Base-by-base conservation (phyloP, 2,329 filamentous ascomycete genomes). In the Helminthosporium solani region DNA sequence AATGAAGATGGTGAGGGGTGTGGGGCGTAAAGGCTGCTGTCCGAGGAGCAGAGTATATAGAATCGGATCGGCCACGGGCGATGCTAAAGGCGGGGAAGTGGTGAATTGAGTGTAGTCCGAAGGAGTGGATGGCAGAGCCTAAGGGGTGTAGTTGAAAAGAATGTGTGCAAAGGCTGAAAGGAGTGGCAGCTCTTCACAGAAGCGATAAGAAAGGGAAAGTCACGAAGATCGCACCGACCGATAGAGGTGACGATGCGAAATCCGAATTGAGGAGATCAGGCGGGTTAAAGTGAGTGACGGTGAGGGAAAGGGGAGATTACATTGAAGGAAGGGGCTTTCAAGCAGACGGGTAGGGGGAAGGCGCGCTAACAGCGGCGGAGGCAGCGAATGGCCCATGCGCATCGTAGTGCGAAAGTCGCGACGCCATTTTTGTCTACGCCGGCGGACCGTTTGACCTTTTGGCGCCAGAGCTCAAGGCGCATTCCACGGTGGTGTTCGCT, bases 131-230 rank as follows among this genome's bases (percentile, higher is more conserved):
- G 68, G 67, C 68, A 54, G 44, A 56, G 62, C 67, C 58, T 68
- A 68, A 47, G 38, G 47, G 40, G 47, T 46, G 53, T 47, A 49
- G 16, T 46, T 56, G 59, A 67, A 70, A 66, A 49, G 66, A 70
- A 70, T 57, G 66, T 70, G 64, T 60, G 64, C 64, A 63, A 68
- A 66, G 64, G 64, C 67, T 63, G 66, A 68, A 71, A 71, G 67
- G 68, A 71, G 66, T 70, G 68, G 66, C 66, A 61, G 66, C 67
- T 63, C 60, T 66, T 68, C 62, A 61, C 65, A 68, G 66, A 68
- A 70, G 61, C 58, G 60, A 66, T 53, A 60, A 60, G 44, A 58
- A 70, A 70, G 67, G 60, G 57, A 66, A 69, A 52, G 54, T 59
- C 53, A 54, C 57, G 58, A 60, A 65, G 64, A 64, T 64, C 65